Conservation (phyloP, 306 rosid genomes). For the Comarum palustre region DNA sequence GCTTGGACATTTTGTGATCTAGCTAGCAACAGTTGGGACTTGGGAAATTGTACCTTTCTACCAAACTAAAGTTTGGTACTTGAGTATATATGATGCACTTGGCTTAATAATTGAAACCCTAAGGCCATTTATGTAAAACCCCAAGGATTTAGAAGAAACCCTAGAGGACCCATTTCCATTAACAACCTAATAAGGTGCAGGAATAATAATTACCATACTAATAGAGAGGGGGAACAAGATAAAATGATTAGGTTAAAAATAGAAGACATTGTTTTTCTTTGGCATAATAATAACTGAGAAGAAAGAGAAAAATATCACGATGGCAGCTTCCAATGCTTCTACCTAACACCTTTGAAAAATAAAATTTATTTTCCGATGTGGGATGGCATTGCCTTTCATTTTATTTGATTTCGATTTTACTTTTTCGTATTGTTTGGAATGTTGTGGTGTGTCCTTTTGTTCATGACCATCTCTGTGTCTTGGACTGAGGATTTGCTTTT, state of each 20-base stretch:
- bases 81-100: conserved; percentile 2
- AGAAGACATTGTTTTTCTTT: background rate
- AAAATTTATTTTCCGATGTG: conserved; percentile 19
- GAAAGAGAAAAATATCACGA: conserved; percentile 21
- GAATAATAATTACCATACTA: conserved; percentile 30
- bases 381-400: conserved; percentile 22
- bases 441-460: conserved; percentile 20
- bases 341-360: conserved; percentile 52
- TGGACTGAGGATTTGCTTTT: conserved; percentile 18
- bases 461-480: conserved; percentile 25
- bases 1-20: conserved; percentile 22
- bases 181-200: conserved; percentile 24
- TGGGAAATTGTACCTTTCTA: conserved; percentile 18
- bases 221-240: conserved; percentile 24
- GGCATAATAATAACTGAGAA: background rate
- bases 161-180: background rate
- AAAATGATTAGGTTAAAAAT: background rate
- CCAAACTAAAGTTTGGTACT: conserved; percentile 19
- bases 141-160: conserved; percentile 10
- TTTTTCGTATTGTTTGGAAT: conserved; percentile 9
- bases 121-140: conserved; percentile 22
- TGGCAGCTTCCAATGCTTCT: conserved; percentile 50
- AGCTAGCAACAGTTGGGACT: conserved; percentile 21
- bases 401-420: background rate
- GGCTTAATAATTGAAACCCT: conserved; percentile 9